Evolutionary conservation across 2,329 filamentous ascomycete genomes (phyloP), one percentile per base, ranked within the genome.

Genomic region (Clarireedia hainanense): DNA sequence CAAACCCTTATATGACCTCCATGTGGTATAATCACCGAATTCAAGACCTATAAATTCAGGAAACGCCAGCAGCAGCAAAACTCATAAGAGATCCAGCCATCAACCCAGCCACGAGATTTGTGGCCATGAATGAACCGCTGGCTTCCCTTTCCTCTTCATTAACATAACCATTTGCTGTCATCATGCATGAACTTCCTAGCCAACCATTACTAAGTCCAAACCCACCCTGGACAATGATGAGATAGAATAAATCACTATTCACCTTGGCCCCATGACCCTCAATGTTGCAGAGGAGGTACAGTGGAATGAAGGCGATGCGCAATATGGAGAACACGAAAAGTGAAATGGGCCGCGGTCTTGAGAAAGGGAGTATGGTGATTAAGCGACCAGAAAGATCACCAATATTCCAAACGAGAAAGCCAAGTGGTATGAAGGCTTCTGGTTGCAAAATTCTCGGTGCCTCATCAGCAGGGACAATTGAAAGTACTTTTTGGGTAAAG

Each of bases 201-300:
- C 88, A 97, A 1, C 94, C 94, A 68, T 92, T 97, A 9, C 84
- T 88, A 39, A 91, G 66, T 2, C 94, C 94, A 67, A 95, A 97
- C 0, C 86, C 73, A 14, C 94, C 71, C 72, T 97, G 91, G 40
- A 96, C 88, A 20, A 94, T 67, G 26, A 90, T 70, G 9, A 97
- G 76, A 65, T 97, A 99, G 72, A 97, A 96, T 47, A 87, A 72
- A 68, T 99, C 94, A 62, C 90, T 95, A 27, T 78, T 68, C 23
- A 97, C 76, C 6, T 80, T 74, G 0, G 89, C 89, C 0, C 91
- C 91, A 15, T 79, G 76, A 1, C 88, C 89, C 52, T 84, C 77
- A 57, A 97, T 78, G 68, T 99, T 99, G 75, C 94, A 99, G 47
- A 97, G 77, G 30, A 90, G 74, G 67, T 97, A 99, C 39, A 97